Conservation (phyloP, 164 flowering plant genomes). For the Protea cynaroides region DNA sequence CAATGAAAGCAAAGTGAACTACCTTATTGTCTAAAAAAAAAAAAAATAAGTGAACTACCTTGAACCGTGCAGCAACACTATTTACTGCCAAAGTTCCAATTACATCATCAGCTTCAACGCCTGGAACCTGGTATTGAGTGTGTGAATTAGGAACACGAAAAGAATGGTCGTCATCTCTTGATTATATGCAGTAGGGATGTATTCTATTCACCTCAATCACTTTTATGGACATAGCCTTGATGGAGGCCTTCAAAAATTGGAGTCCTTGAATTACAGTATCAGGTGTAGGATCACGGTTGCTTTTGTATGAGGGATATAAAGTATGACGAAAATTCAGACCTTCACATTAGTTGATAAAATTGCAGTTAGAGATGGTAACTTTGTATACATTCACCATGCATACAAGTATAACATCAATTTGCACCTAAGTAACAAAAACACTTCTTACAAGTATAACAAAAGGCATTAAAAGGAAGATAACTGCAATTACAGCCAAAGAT, state of each 20-base stretch:
- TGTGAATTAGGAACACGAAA: slow-evolving; percentile 6
- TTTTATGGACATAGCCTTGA: slow-evolving; percentile 88
- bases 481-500: too few species aligned
- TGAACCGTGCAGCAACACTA: slow-evolving; percentile 77
- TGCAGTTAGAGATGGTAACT: background rate
- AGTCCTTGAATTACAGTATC: slow-evolving; percentile 93
- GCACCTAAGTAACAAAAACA: too few species aligned
- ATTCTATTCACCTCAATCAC: slow-evolving; percentile 73
- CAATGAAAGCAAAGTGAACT: too few species aligned
- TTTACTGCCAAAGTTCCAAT: slow-evolving; percentile 86
- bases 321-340: slow-evolving; percentile 89
- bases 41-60: slow-evolving; percentile 37
- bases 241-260: slow-evolving; percentile 88
- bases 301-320: slow-evolving; percentile 79
- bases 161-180: background rate
- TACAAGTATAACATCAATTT: too few species aligned
- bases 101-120: slow-evolving; percentile 99
- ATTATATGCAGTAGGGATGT: background rate
- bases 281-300: slow-evolving; percentile 90
- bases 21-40: background rate
- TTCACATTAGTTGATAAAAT: slow-evolving; percentile 23
- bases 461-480: too few species aligned
- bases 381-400: too few species aligned
- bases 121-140: slow-evolving; percentile 64
- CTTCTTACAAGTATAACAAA: too few species aligned